Evolutionary conservation across 2,329 filamentous ascomycete genomes (phyloP), one percentile per base, ranked within the genome.

Genomic region (Fusarium keratoplasticum): DNA sequence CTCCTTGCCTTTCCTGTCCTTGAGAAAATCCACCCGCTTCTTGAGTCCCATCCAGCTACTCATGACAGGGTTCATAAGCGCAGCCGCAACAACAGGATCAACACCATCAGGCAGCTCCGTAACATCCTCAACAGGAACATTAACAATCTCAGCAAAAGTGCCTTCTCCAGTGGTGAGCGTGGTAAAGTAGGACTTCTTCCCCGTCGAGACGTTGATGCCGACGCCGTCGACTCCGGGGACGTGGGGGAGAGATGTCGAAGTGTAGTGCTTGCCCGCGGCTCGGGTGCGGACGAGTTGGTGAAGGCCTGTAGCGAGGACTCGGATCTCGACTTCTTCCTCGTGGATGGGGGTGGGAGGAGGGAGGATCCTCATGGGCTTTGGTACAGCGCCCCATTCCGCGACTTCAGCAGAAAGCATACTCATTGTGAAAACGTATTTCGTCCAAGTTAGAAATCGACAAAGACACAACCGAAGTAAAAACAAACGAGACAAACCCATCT

Each of bases 1-100:
- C 22, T 78, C 54, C 3, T 83, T 82, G 2, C 22, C 50, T 4
- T 58, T 61, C 16, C 67, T 67, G 10, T 68, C 66, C 47, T 60
- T 67, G 20, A 73, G 27, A 14, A 87, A 78, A 6, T 68, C 72
- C 0, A 84, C 84, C 7, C 88, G 83, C 42, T 84, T 81, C 25
- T 81, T 83, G 38, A 91, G 80, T 6, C 88, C 88, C 88, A 91
- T 89, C 89, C 89, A 91, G 44, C 84, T 86, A 62, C 85, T 86
- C 82, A 89, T 85, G 29, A 85, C 87, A 1, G 89, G 88, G 70
- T 91, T 91, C 42, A 87, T 82, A 61, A 87, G 81, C 1, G 84
- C 88, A 0, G 89, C 89, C n/a, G 88, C 84, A 31, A 86, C 82
- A 1, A 86, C 79, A 0, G 86, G 82, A 73, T 90, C 86, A 10